phyloP scores from a whole-genome alignment of 805 yeast genomes.

The Ogataea saltuana region DNA sequence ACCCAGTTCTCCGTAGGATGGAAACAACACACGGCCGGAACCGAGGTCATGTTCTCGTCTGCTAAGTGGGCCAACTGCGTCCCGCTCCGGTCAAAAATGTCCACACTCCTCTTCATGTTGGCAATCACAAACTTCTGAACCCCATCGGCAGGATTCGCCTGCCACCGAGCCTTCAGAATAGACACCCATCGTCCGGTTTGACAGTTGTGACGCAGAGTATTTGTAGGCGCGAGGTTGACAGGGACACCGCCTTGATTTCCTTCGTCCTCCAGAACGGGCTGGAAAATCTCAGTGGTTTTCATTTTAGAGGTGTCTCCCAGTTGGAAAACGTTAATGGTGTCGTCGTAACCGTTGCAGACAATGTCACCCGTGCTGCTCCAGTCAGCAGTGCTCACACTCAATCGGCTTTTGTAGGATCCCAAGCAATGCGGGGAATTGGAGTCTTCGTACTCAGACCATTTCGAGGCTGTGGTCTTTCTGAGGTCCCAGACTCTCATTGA shows the following conservation, averaged over 20 bases:
- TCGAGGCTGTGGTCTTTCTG: conserved; percentile 48
- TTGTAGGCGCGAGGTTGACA: conserved; percentile 54
- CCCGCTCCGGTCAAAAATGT: conserved; percentile 77
- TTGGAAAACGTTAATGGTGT: conserved; percentile 73
- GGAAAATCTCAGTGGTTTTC: conserved; percentile 13
- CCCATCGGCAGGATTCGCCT: conserved; percentile 64
- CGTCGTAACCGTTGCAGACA: conserved; percentile 94
- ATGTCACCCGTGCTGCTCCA: conserved; percentile 70
- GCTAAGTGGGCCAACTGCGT: conserved; percentile 74
- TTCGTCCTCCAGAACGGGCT: conserved; percentile 21
- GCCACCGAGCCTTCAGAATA: conserved; percentile 88
- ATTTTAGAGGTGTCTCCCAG: conserved; percentile 39
- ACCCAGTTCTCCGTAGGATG: conserved; percentile 90
- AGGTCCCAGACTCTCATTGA: conserved; percentile 86
- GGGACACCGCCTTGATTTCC: conserved; percentile 32
- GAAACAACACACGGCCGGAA: conserved; percentile 85
- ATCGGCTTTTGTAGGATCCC: conserved; percentile 68
- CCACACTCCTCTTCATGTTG: conserved; percentile 88
- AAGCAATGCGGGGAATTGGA: conserved; percentile 48
- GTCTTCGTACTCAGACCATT: conserved; percentile 60
- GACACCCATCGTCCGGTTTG: conserved; percentile 98
- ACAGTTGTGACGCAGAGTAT: conserved; percentile 81
- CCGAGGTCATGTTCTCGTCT: conserved; percentile 67
- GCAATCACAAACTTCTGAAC: conserved; percentile 86
- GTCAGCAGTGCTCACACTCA: conserved; percentile 82